Evolutionary conservation across 495 filamentous ascomycete genomes (phyloP).

Genomic region (Neurospora intermedia): DNA sequence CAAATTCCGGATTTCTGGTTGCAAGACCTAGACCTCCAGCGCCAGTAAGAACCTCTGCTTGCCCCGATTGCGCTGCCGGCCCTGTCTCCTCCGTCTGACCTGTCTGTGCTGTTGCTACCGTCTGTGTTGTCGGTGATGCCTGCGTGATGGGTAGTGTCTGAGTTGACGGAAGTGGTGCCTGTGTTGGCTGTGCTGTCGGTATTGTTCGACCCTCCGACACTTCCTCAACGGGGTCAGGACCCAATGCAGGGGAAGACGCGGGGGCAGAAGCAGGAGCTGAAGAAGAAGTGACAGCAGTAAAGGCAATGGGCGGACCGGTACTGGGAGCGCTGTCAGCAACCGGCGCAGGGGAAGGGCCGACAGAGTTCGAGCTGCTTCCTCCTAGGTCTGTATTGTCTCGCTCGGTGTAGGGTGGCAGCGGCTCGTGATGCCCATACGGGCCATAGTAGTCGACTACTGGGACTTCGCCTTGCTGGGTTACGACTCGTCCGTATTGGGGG

Average conservation of each 20-base stretch:
- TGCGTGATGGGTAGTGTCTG: background rate
- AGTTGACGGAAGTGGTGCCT: background rate
- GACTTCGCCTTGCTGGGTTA: background rate
- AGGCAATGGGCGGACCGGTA: background rate
- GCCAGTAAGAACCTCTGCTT: conserved; percentile 23
- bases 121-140: background rate
- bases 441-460: conserved; percentile 17
- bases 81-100: background rate
- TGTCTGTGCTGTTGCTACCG: background rate
- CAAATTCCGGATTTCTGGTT: conserved; percentile 44
- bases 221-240: background rate
- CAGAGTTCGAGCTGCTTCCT: conserved; percentile 13
- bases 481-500: background rate
- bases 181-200: background rate
- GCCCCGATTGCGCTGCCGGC: background rate
- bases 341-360: background rate
- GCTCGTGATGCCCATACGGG: conserved; percentile 83
- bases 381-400: conserved; percentile 30
- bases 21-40: conserved; percentile 44
- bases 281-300: background rate
- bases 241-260: background rate
- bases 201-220: background rate
- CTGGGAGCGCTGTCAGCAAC: background rate
- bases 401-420: conserved; percentile 72
- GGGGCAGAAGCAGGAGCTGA: background rate